Evolutionary conservation across 148 eudicot species (phyloP), one percentile per base, ranked within the genome.

Genomic region (Amaranthus cruentus): DNA sequence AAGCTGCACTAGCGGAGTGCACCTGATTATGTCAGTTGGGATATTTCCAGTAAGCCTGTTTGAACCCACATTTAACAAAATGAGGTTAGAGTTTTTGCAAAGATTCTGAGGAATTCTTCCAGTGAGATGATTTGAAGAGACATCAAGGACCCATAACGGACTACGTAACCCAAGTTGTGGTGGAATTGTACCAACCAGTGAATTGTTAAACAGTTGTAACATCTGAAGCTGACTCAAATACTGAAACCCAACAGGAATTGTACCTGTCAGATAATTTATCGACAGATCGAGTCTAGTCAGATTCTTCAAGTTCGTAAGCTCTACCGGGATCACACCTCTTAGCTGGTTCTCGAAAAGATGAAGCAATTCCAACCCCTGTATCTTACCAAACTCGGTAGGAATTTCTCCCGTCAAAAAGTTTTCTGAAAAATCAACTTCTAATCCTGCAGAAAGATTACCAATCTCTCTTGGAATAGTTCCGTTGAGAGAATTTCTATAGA

Each of bases 401-500:
- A 84, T 84, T 42, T 79, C 63, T 64, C 87, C 87, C 43, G 73
- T 63, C 73, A 84, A 67, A 5, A 21, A 64, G 9, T 84, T 84
- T 66, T 84, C 80, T 6, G 82, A 84, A 60, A 81, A 76, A 74
- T 78, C 82, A 44, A 76, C 49, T 51, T 79, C 80, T 55, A 53
- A 21, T 46, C 70, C 78, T 46, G 76, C 49, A 58, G 70, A 43
- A 58, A 85, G 80, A 4, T 49, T 60, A 3, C 81, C 81, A 42
- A 87, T 72, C 81, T 81, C 84, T 64, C 55, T 78, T 10, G 85
- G 76, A n/a, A 81, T 81, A n/a, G 84, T 83, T 53, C 93, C 98
- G 74, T 83, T 92, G 68, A 92, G 80, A 66, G 56, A 67, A 67
- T 90, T 90, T 61, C 93, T 82, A 75, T 92, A 91, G 12, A 95